Conservation (phyloP, 2,329 filamentous ascomycete species). For the Epichloe aotearoae region DNA sequence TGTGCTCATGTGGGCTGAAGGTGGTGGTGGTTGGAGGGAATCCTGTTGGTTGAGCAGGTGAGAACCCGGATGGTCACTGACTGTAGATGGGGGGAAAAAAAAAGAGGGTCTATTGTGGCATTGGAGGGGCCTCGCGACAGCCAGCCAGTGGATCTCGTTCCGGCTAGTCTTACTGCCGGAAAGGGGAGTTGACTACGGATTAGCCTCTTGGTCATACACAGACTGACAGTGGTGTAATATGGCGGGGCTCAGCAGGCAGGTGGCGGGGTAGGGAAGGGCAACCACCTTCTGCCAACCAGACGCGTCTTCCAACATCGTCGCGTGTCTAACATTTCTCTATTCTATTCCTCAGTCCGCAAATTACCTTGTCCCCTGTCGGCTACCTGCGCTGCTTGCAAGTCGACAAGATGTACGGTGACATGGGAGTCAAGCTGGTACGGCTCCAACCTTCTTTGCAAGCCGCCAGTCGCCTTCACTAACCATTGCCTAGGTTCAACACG, state of each 20-base stretch:
- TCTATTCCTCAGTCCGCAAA: not conserved
- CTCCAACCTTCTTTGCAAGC: not conserved
- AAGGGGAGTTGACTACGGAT: not conserved
- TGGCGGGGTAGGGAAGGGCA: not conserved
- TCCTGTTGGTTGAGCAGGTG: conserved; percentile 1
- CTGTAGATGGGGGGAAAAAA: not conserved
- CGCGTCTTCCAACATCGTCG: not conserved
- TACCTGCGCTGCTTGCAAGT: not conserved
- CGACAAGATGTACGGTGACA: conserved; percentile 66
- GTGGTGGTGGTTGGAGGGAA: not conserved
- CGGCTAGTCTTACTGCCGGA: not conserved
- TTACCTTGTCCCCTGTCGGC: not conserved
- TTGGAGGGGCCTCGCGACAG: not conserved
- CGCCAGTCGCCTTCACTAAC: not conserved
- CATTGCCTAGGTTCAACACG: conserved; percentile 65
- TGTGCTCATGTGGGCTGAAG: conserved; percentile 1
- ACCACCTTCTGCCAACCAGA: not conserved
- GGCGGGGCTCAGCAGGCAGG: no score
- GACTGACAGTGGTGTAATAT: no score
- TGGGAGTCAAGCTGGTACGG: conserved; percentile 70
- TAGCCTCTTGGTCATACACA: no score
- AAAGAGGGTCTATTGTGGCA: not conserved
- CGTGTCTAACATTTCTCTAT: not conserved
- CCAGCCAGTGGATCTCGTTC: not conserved
- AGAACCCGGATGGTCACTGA: conserved; percentile 14